phyloP scores from a whole-genome alignment of 257 asterid genomes.

The Solanum commersonii region DNA sequence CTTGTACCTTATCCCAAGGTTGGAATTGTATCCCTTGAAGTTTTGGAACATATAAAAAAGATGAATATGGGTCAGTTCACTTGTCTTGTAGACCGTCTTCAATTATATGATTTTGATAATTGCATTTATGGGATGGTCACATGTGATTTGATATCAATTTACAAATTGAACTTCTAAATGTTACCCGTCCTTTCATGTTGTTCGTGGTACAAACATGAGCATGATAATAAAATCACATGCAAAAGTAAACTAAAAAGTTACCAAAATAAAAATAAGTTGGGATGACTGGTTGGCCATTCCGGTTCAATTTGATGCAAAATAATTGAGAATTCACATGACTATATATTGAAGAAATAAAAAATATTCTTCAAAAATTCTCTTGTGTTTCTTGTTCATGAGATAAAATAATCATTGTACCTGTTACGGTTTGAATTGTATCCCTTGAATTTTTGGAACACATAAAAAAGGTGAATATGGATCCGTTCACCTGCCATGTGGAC shows the following conservation, averaged over 20 bases:
- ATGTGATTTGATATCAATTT: not conserved
- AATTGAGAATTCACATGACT: not conserved
- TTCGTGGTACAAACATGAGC: too few species aligned
- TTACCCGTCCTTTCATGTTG: too few species aligned
- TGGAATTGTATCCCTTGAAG: too few species aligned
- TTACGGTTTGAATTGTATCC: not conserved
- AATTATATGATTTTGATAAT: too few species aligned
- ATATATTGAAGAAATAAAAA: not conserved
- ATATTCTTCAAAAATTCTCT: not conserved
- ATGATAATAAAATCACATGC: not conserved
- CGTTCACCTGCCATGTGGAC: not conserved
- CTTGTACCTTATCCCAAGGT: too few species aligned
- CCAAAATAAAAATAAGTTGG: not conserved
- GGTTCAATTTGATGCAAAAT: not conserved
- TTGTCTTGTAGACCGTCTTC: too few species aligned
- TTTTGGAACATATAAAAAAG: not conserved
- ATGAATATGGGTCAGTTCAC: too few species aligned
- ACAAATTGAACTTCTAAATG: too few species aligned
- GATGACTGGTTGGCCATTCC: not conserved
- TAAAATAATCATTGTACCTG: not conserved
- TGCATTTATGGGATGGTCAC: too few species aligned
- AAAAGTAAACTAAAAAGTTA: not conserved
- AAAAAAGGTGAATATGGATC: not conserved
- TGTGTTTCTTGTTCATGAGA: not conserved
- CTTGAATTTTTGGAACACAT: not conserved